A percentile compares a stretch with the other conserved stretches of the same genome.
These are phyloP conservation scores for Keqinozyma sinolaborantium DNA, from an alignment of 1,139 yeast genomes.

Conservation along the genomic window DNA sequence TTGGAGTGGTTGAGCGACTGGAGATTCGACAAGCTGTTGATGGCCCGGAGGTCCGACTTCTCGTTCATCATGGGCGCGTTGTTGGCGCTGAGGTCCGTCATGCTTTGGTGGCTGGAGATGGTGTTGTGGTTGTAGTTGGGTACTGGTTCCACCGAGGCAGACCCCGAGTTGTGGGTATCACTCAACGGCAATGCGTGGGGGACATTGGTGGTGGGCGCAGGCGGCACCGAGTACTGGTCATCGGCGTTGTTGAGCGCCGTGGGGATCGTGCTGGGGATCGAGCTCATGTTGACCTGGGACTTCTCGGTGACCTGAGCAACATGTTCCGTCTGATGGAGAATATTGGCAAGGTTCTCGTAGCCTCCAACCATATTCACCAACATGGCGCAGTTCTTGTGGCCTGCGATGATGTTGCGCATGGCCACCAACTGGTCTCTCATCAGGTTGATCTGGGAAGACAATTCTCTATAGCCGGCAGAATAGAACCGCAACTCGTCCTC, in stretches of 20 bases:
- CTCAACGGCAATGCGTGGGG: slow-evolving; percentile 9
- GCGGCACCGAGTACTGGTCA: slow-evolving; percentile 8
- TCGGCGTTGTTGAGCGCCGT: slow-evolving; percentile 11
- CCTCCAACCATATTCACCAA: slow-evolving; percentile 37
- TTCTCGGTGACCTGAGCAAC: slow-evolving; percentile 13
- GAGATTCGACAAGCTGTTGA: slow-evolving; percentile 38
- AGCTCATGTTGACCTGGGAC: slow-evolving; percentile 11
- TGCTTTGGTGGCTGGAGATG: slow-evolving; percentile 18
- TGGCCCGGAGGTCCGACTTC: slow-evolving; percentile 24
- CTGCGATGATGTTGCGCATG: slow-evolving; percentile 36
- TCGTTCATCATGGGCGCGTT: slow-evolving; percentile 2
- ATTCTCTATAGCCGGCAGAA: slow-evolving; percentile 66
- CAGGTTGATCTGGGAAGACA: slow-evolving; percentile 55
- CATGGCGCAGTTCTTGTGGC: slow-evolving; percentile 39
- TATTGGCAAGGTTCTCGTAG: slow-evolving; percentile 27
- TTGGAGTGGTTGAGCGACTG: slow-evolving; percentile 14
- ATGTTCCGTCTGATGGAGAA: slow-evolving; percentile 30
- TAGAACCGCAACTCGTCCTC: slow-evolving; percentile 72
- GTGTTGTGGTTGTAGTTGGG: slow-evolving; percentile 9
- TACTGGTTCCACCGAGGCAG: slow-evolving; percentile 7
- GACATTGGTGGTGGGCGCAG: slow-evolving; percentile 10
- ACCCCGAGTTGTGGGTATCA: slow-evolving; percentile 9
- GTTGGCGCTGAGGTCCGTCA: slow-evolving; percentile 19
- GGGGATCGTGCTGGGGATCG: slow-evolving; percentile 18
- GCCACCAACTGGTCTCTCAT: slow-evolving; percentile 58